These are phyloP conservation scores for Microascus cirrosus DNA, from an alignment of 2,329 filamentous ascomycete species.

Conservation along the genomic window DNA sequence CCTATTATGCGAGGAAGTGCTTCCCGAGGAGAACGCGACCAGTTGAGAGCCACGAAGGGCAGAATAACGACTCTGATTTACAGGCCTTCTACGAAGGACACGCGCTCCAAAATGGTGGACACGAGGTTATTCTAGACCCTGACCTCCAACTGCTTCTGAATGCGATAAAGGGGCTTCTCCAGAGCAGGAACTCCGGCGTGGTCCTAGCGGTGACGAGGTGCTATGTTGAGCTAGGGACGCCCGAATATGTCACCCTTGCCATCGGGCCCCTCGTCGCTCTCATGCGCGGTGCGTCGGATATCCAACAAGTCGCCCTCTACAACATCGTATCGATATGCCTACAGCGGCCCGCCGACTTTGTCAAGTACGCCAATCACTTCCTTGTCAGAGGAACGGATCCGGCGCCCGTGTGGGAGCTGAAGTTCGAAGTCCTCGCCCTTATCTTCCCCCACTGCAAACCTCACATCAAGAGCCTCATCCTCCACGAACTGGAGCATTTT, in stretches of 20 bases:
- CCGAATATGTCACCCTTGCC: slow-evolving; percentile 61
- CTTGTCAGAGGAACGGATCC: slow-evolving; percentile 71
- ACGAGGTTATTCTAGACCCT: slow-evolving; percentile 59
- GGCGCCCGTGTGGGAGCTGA: slow-evolving; percentile 76
- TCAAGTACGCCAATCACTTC: slow-evolving; percentile 82
- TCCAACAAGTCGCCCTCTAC: slow-evolving; percentile 81
- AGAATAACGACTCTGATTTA: slow-evolving; percentile 26
- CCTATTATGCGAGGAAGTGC: slow-evolving; percentile 73
- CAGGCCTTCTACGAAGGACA: slow-evolving; percentile 59
- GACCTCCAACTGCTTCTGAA: slow-evolving; percentile 76
- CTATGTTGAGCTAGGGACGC: slow-evolving; percentile 74
- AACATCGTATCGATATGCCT: slow-evolving; percentile 94
- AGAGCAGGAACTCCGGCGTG: slow-evolving; percentile 87
- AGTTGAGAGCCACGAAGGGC: slow-evolving; percentile 20
- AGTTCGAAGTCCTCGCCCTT: slow-evolving; percentile 81
- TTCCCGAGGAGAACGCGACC: slow-evolving; percentile 63
- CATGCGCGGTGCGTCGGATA: slow-evolving; percentile 72
- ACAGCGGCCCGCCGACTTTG: slow-evolving; percentile 64
- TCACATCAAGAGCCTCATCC: slow-evolving; percentile 71
- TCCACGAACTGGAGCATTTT: slow-evolving; percentile 92
- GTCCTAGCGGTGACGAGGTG: slow-evolving; percentile 78
- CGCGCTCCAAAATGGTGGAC: slow-evolving; percentile 36
- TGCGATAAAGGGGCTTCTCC: slow-evolving; percentile 70
- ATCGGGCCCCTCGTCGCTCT: slow-evolving; percentile 81
- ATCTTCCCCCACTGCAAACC: slow-evolving; percentile 74